Evolutionary conservation across 192 early-diverging fungal species (phyloP), one percentile per base, ranked within the genome.

Genomic region (Diversispora eburnea): DNA sequence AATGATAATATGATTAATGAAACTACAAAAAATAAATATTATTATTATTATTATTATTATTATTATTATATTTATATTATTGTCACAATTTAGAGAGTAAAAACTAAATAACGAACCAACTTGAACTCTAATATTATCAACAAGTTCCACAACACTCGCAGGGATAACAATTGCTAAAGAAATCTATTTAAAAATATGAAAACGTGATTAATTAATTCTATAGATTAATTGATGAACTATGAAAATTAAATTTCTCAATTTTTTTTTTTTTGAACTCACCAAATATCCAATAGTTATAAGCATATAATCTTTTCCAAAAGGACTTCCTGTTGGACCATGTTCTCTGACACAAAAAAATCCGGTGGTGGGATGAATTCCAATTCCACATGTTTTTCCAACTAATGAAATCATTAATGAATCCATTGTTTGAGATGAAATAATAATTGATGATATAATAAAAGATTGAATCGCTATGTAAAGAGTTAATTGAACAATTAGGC

Each of bases 91-190:
- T 4, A 51, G 9, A 2, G 57, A 25, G 10, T 2, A 41, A 41
- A 33, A 4, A 41, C 8, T 10, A 10, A 3, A 46, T 67, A 22
- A 46, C 22, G 33, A 22, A 67, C 65, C 10, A 42, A 84, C 78
- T 71, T 92, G 91, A 6, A 92, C 75, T 59, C 84, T 86, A 66
- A 92, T 84, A 68, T 91, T 92, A 47, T 91, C 89, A 41, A 86
- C 86, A 8, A 92, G 75, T 54, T 88, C 84, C 66, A 91, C 79
- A 8, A 84, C 68, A 13, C 87, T 83, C 5, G 89, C 70, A 15
- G 91, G 89, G 17, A 87, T 55, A 4, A 90, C 82, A 74, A 91
- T 73, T n/a, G 17, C 12, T 19, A 71, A 59, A 25, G 69, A 20
- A 47, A 71, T 71, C 69, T 71, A 33, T 33, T 33, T 33, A 33